A percentile compares a stretch with the other conserved stretches of the same genome.
Conservation (phyloP, 228 moss, liverwort and hornwort genomes). For the Sphagnum fallax region DNA sequence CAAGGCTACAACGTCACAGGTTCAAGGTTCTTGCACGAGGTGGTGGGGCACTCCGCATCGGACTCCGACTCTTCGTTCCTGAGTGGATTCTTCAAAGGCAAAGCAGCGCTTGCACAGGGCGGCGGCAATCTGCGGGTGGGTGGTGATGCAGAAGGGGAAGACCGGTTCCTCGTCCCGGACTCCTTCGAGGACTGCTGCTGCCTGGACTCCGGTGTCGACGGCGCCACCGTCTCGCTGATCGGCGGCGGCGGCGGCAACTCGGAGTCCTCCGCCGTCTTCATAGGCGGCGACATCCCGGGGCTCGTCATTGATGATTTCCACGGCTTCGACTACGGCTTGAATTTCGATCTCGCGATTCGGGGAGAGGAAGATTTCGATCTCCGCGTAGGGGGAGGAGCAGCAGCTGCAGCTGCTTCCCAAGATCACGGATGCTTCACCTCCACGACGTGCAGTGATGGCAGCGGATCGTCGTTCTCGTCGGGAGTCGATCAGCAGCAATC, state of each 20-base stretch:
- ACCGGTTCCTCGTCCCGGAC: slow-evolving; percentile 29
- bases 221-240: slow-evolving; percentile 22
- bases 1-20: slow-evolving; percentile 34
- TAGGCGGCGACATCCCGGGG: slow-evolving; percentile 40
- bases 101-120: slow-evolving; percentile 20
- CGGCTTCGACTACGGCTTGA: slow-evolving; percentile 36
- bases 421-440: not conserved
- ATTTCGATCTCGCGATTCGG: slow-evolving; percentile 34
- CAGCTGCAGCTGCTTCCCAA: slow-evolving; percentile 11
- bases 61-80: slow-evolving; percentile 27
- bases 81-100: slow-evolving; percentile 38
- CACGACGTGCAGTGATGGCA: not conserved
- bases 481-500: not conserved
- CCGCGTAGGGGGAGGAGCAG: slow-evolving; percentile 40
- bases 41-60: slow-evolving; percentile 21
- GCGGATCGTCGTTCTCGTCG: slow-evolving; percentile 4
- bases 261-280: slow-evolving; percentile 15
- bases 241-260: no score
- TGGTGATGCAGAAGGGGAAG: not conserved
- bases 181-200: not conserved
- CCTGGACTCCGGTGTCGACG: slow-evolving; percentile 30
- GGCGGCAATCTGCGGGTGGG: no score
- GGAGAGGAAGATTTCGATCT: slow-evolving; percentile 38
- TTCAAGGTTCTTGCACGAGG: slow-evolving; percentile 40
- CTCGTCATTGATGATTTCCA: slow-evolving; percentile 24